Evolutionary conservation across 2,329 filamentous ascomycete species (phyloP), one percentile per base, ranked within the genome.

Genomic region (Fusarium sublunatum): DNA sequence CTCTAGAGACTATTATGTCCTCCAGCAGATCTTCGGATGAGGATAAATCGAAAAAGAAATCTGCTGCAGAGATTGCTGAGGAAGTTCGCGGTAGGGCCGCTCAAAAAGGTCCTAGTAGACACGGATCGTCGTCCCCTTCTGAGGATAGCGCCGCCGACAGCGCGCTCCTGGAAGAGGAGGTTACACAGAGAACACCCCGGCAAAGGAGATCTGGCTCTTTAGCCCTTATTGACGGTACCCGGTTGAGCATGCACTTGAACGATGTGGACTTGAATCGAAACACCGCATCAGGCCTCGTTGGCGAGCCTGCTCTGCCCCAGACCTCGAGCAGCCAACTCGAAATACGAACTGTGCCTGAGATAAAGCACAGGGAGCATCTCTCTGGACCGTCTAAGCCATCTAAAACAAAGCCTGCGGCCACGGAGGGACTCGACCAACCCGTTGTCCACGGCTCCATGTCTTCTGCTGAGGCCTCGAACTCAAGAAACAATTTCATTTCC

Each of bases 1-100:
- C 86, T 1, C 74, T 89, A 5, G 86, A 89, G 68, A 89, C 86
- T 1, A 89, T 89, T 69, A 88, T 88, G 79, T 88, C 85, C 24
- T 87, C 85, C 0, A 88, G 86, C 58, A 81, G 86, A 25, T 88
- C 86, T 2, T 88, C 86, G 0, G 85, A 87, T 24, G 86, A 88
- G 62, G 86, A 87, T 38, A 83, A 81, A 65, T 77, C 81, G n/a
- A 85, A 82, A 65, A 87, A 86, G 73, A 87, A 83, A 69, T 79
- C 85, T 1, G 86, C 86, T 1, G 78, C 82, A 2, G 84, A 86
- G 53, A 76, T 88, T 25, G 81, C 82, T 0, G 82, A 83, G 7
- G 81, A 84, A 51, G 79, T 86, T 32, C 83, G 81, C 36, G 84
- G 82, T 25, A 79, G 83, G 48, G 76, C 78, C 12, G 70, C 76